Conservation (phyloP, 2,329 filamentous ascomycete genomes). For the Hansfordia pulvinata region DNA sequence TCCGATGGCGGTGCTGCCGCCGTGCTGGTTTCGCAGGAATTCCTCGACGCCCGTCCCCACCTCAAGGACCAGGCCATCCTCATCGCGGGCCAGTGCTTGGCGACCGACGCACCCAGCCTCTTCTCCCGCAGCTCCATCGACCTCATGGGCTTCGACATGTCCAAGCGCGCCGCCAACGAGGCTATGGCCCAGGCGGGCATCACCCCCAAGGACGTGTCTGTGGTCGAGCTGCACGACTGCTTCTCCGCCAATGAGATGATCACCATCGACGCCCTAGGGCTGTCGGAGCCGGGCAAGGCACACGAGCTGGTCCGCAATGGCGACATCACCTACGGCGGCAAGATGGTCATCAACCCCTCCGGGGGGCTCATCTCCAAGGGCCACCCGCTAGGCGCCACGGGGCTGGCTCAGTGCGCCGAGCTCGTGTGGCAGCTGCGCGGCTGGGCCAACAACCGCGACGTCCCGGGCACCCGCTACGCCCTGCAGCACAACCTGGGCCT, state of each 20-base stretch:
- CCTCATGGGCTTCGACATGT: constrained; percentile 82
- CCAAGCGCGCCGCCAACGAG: constrained; percentile 49
- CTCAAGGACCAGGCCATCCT: constrained; percentile 72
- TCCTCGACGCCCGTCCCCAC: constrained; percentile 74
- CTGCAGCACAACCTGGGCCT: constrained; percentile 90
- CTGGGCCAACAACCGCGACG: constrained; percentile 83
- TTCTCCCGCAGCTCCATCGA: constrained; percentile 77
- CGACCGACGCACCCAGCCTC: constrained; percentile 69
- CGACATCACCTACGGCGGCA: constrained; percentile 83
- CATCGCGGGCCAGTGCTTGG: constrained; percentile 76
- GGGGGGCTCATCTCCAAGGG: constrained; percentile 94
- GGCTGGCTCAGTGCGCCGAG: constrained; percentile 91
- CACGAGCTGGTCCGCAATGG: constrained; percentile 80
- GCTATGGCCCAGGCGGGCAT: constrained; percentile 66
- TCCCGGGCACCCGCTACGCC: constrained; percentile 54
- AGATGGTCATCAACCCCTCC: constrained; percentile 79
- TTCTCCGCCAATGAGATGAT: constrained; percentile 94
- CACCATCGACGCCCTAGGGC: constrained; percentile 72
- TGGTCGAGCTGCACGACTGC: constrained; percentile 93
- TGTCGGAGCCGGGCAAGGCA: constrained; percentile 68
- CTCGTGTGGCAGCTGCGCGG: constrained; percentile 90
- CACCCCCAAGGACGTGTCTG: constrained; percentile 56
- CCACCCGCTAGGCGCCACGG: constrained; percentile 84
- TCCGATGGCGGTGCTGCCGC: constrained; percentile 85
- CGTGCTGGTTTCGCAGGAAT: constrained; percentile 76